Base-by-base conservation (phyloP, 164 flowering plant species). In the Vitis riparia region DNA sequence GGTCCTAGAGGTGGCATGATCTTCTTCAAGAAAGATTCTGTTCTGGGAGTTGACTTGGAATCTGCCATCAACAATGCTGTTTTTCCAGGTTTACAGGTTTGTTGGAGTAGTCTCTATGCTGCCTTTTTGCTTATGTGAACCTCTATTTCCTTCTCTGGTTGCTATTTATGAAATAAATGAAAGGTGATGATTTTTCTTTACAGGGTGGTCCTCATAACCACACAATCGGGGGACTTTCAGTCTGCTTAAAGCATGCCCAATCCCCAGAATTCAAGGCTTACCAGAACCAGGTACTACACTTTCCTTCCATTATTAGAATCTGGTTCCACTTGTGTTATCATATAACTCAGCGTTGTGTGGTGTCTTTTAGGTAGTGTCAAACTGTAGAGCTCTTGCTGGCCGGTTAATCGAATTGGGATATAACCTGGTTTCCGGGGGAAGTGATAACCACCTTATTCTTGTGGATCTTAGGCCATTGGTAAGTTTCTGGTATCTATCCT, bases 151-250 rank as follows among this genome's bases (percentile, higher is more conserved):
- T 49, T 37, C 15, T 62, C 49, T 64, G 55, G n/a, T 44, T 14
- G 37, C 12, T 69, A 11, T 47, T 55, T 17, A 55, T 27, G 61
- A 48, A 23, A 15, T 11, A 17, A 57, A 2, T 52, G 14, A 49
- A 70, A 49, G 11, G 47, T 23, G 55, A 56, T 5, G 17, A 51
- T 4, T 56, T 62, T 2, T 60, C 48, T 59, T 51, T 72, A 65
- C 89, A 94, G 98, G 98, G 97, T 65, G 98, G 98, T 76, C 98
- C 97, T 66, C 98, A 94, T 78, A 94, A 94, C 82, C 97, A 92
- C 88, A 92, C 97, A 15, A 92, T 91, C 69, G 97, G 90, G 7
- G 98, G 95, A 23, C 83, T 89, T 49, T 86, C 94, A 30, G 94
- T 91, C 23, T 87, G 87, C 70, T 73, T 91, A 74, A 88, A 87